Evolutionary conservation across 805 yeast genomes (phyloP), one percentile per base, ranked within the genome.

Genomic region (Candida rishiriensis): DNA sequence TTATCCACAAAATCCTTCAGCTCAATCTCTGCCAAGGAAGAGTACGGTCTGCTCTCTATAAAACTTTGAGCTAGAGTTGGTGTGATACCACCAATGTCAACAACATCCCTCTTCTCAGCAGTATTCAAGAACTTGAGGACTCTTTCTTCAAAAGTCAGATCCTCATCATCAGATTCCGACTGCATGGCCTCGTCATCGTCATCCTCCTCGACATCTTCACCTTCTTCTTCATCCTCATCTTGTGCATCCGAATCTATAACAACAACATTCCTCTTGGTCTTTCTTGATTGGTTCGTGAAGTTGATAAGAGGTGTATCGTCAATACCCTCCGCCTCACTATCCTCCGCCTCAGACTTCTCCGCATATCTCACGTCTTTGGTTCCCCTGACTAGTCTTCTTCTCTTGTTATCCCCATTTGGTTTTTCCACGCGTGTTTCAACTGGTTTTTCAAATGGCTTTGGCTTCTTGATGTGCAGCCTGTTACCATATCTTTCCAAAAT

Each of bases 71-170:
- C 97, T 28, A 78, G 70, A 9, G 73, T 76, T 10, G 86, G 81
- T 1, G 79, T 70, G 39, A 88, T 81, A 28, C 81, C 81, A 7
- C 93, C 79, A 29, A 90, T 79, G 65, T 91, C 98, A 10, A 84
- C 76, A 37, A 93, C 69, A 59, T 90, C 96, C 44, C 81, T 78
- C 2, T 69, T 71, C 13, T 85, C 77, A 1, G 95, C 91, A 11
- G 79, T 76, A 63, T 93, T 93, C 50, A 91, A 71, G 54, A 93
- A 89, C 37, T 81, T 77, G 38, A 90, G 66, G 21, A 88, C 78
- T 47, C 87, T 81, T 13, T 71, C 71, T 55, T 84, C 90, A 50
- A 84, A 81, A 51, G 66, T 64, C 26, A 48, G 32, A 35, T 48
- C 53, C 2, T 46, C 46, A 18, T 59, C 57, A 38, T 64, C 69